A percentile compares a stretch with the other conserved stretches of the same genome.
These are phyloP conservation scores for Mycena alexandri DNA, from an alignment of 768 basidiomycete genomes.

Conservation along the genomic window DNA sequence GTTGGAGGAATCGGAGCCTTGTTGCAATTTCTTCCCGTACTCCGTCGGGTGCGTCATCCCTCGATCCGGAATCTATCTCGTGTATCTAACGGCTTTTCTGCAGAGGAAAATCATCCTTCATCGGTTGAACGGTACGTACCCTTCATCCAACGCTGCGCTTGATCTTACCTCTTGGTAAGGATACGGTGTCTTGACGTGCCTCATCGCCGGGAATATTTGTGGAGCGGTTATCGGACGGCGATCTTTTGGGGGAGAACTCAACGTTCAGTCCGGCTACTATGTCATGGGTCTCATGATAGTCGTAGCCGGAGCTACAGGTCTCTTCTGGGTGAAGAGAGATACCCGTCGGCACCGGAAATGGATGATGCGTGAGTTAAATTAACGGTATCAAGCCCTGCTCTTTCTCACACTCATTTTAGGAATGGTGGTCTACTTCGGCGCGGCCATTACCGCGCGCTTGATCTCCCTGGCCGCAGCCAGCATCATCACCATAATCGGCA, in stretches of 20 bases:
- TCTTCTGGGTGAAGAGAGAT: conserved; percentile 40
- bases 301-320: conserved; percentile 35
- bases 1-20: conserved; percentile 42
- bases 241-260: conserved; percentile 45
- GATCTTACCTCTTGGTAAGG: too few species aligned
- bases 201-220: conserved; percentile 39
- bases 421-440: conserved; percentile 39
- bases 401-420: conserved; percentile 27
- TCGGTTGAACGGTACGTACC: conserved; percentile 39
- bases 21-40: conserved; percentile 42
- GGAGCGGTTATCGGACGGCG: conserved; percentile 38
- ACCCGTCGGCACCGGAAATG: conserved; percentile 44
- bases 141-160: too few species aligned
- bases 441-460: conserved; percentile 37
- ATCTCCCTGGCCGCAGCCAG: conserved; percentile 33
- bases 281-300: conserved; percentile 40
- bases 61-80: background rate
- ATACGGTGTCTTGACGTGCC: conserved; percentile 35
- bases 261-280: conserved; percentile 43
- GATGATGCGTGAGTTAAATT: conserved; percentile 43
- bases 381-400: too few species aligned
- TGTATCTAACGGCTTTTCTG: too few species aligned
- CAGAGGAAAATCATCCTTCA: conserved; percentile 40
- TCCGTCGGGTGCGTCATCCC: conserved; percentile 37
- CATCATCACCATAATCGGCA: conserved; percentile 40